Percentiles rank a stretch among this genome's conserved stretches.
phyloP scores from a whole-genome alignment of 768 basidiomycete species.

The Calvatia gigantea region DNA sequence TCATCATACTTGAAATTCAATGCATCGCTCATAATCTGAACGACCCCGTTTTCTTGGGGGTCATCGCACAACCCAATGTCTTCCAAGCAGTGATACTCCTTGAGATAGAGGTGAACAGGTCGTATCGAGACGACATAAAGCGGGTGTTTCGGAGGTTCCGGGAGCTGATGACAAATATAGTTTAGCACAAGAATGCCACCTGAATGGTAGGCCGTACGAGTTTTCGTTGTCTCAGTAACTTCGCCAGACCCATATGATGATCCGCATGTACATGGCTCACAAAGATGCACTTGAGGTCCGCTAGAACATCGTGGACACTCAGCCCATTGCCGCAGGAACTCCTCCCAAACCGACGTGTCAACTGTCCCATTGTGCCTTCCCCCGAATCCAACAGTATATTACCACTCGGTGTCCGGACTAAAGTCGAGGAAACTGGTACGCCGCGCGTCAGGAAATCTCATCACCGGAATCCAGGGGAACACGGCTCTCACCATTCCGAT shows the following conservation, averaged over 20 bases:
- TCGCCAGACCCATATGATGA: conserved; percentile 83
- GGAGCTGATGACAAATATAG: conserved; percentile 46
- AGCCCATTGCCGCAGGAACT: conserved; percentile 21
- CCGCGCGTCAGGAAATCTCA: neutral
- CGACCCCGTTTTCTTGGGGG: conserved; percentile 37
- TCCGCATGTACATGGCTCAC: conserved; percentile 91
- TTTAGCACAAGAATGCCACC: neutral
- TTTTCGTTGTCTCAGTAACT: conserved; percentile 67
- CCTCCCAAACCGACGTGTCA: conserved; percentile 73
- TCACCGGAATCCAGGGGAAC: neutral
- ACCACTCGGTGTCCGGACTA: conserved; percentile 74
- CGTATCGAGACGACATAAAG: conserved; percentile 69
- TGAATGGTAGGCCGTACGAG: conserved; percentile 37
- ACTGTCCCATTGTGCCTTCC: conserved; percentile 91
- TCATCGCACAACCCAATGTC: conserved; percentile 57
- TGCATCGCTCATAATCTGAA: conserved; percentile 53
- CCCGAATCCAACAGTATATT: conserved; percentile 85
- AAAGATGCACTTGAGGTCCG: conserved; percentile 76
- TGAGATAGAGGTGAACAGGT: conserved; percentile 59
- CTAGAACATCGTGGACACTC: conserved; percentile 56
- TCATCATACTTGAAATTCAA: conserved; percentile 42
- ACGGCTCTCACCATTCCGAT: conserved; percentile 69
- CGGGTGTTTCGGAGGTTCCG: conserved; percentile 56
- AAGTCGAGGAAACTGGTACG: conserved; percentile 63
- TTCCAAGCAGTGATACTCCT: conserved; percentile 69